A percentile compares a stretch with the other conserved stretches of the same genome.
Conservation (phyloP, 805 yeast genomes). For the Kazachstania africana region DNA sequence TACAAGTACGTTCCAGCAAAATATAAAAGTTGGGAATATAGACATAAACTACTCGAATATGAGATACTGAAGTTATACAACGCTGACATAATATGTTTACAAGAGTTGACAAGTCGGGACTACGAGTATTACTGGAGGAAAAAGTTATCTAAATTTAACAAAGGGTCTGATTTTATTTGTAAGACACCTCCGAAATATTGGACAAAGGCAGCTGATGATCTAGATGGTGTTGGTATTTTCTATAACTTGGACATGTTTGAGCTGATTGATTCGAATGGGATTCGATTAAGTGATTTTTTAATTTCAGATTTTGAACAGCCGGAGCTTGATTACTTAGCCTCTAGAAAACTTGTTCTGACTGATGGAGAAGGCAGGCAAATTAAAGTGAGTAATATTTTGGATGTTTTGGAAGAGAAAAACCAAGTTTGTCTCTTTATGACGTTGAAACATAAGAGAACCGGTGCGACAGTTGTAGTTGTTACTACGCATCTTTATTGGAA, state of each 20-base stretch:
- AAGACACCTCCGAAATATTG: conserved; percentile 45
- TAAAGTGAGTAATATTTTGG: conserved; percentile 16
- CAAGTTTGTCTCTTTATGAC: conserved; percentile 47
- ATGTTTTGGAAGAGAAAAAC: conserved; percentile 35
- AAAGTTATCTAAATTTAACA: conserved; percentile 24
- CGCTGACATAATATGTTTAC: conserved; percentile 51
- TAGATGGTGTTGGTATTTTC: conserved; percentile 53
- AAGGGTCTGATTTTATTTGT: conserved; percentile 35
- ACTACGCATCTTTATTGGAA: conserved; percentile 57
- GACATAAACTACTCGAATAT: conserved; percentile 33
- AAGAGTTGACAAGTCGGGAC: conserved; percentile 37
- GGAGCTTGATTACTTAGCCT: conserved; percentile 18
- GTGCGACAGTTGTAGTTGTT: conserved; percentile 34
- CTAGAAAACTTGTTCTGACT: conserved; percentile 15
- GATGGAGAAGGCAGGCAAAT: conserved; percentile 22
- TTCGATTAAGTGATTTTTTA: conserved; percentile 24
- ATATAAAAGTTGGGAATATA: conserved; percentile 37
- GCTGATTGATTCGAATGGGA: conserved; percentile 24
- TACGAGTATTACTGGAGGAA: conserved; percentile 31
- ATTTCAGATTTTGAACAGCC: conserved; percentile 17
- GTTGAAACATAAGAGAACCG: conserved; percentile 33
- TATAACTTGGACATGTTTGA: conserved; percentile 39
- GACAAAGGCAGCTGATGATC: conserved; percentile 32
- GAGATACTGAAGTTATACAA: conserved; percentile 25
- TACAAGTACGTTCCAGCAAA: conserved; percentile 38